phyloP scores from a whole-genome alignment of 345 rosid genomes.

The Ceriops zippeliana region DNA sequence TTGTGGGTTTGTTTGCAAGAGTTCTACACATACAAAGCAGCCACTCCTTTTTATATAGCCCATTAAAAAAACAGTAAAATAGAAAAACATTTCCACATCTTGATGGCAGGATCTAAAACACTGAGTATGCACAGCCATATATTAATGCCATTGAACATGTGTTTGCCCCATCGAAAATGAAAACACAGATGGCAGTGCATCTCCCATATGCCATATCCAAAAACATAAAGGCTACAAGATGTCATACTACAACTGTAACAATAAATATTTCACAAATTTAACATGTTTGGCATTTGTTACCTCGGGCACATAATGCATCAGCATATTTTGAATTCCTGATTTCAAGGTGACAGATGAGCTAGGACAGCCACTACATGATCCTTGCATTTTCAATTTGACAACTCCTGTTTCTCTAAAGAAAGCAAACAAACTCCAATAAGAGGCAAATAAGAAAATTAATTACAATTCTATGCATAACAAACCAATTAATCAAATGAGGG shows the following conservation, averaged over 20 bases:
- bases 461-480: background rate
- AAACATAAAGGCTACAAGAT: too few relatives aligned
- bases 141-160: too few relatives aligned
- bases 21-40: too few relatives aligned
- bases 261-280: background rate
- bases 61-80: too few relatives aligned
- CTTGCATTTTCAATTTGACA: conserved; percentile 93
- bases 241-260: background rate
- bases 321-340: conserved; percentile 97
- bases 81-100: too few relatives aligned
- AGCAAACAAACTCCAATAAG: conserved; percentile 19
- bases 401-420: conserved; percentile 70
- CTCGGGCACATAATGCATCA: conserved; percentile 98
- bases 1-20: too few relatives aligned
- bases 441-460: background rate
- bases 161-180: too few relatives aligned
- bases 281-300: conserved; percentile 36
- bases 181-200: too few relatives aligned
- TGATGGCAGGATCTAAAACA: too few relatives aligned
- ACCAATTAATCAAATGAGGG: conserved; percentile 8
- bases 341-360: conserved; percentile 96
- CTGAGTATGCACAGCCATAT: too few relatives aligned
- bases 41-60: too few relatives aligned
- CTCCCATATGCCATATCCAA: too few relatives aligned
- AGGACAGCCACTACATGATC: conserved; percentile 99